phyloP scores from a whole-genome alignment of 345 rosid species.

The Clarkia xantiana region DNA sequence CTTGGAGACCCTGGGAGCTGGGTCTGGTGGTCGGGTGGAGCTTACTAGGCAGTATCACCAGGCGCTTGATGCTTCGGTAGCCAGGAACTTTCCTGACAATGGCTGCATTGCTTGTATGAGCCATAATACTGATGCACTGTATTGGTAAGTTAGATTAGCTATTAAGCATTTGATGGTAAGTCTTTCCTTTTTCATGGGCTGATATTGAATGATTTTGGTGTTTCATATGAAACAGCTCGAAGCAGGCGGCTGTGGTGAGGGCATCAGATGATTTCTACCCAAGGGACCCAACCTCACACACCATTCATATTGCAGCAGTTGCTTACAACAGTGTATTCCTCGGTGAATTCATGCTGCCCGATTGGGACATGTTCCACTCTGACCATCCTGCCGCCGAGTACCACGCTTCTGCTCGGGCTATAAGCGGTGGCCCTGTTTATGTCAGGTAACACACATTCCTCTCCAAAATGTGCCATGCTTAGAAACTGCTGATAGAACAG shows the following conservation, averaged over 20 bases:
- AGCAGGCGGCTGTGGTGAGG: conserved; percentile 80
- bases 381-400: conserved; percentile 82
- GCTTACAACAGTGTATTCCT: conserved; percentile 80
- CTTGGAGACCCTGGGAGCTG: conserved; percentile 74
- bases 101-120: conserved; percentile 97
- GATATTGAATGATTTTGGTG: neutral
- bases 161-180: too few relatives aligned
- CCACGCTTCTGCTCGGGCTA: conserved; percentile 91
- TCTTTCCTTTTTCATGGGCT: too few relatives aligned
- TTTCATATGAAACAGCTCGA: conserved; percentile 40
- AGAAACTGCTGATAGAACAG: too few relatives aligned
- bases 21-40: conserved; percentile 79
- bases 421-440: conserved; percentile 83
- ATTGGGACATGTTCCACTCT: conserved; percentile 98
- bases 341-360: conserved; percentile 85
- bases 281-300: conserved; percentile 78
- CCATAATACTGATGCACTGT: conserved; percentile 85
- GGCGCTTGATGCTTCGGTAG: conserved; percentile 79
- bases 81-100: conserved; percentile 65
- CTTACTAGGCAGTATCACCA: conserved; percentile 74
- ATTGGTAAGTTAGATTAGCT: conserved; percentile 36
- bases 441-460: conserved; percentile 39
- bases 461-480: too few relatives aligned
- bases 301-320: conserved; percentile 81
- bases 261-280: conserved; percentile 96